phyloP scores from a whole-genome alignment of 1,284 basidiomycete genomes.

The Leccinum ponderosum region DNA sequence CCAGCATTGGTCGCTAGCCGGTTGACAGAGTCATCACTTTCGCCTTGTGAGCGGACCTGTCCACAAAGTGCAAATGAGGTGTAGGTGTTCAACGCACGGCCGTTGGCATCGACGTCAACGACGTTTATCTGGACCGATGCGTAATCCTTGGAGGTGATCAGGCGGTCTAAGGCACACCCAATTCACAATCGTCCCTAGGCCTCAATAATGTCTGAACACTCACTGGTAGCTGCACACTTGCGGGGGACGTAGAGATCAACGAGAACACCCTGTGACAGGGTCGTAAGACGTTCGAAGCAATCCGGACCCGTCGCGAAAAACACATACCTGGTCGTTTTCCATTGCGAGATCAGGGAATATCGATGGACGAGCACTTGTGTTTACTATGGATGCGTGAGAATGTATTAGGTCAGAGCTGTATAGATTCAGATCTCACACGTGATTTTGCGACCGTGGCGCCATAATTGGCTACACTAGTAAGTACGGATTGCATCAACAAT shows the following conservation, averaged over 20 bases:
- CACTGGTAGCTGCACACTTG: conserved; percentile 97
- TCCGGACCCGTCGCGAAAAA: background rate
- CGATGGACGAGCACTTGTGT: background rate
- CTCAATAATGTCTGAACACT: conserved; percentile 36
- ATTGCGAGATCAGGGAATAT: conserved; percentile 42
- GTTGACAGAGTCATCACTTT: conserved; percentile 97
- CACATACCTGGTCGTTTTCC: conserved; percentile 78
- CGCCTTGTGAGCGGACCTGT: conserved; percentile 91
- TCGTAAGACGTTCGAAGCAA: conserved; percentile 1
- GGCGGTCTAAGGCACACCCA: conserved; percentile 61
- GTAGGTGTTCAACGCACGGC: conserved; percentile 84
- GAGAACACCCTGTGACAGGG: conserved; percentile 78
- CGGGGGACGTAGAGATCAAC: conserved; percentile 99
- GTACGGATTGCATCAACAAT: conserved; percentile 8
- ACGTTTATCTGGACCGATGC: conserved; percentile 97
- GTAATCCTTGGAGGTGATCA: conserved; percentile 99
- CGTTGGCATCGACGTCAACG: conserved; percentile 92
- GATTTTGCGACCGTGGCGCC: background rate
- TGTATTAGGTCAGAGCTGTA: conserved; percentile 33
- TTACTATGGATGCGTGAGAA: conserved; percentile 26
- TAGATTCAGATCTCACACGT: conserved; percentile 9
- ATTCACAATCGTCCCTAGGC: conserved; percentile 5
- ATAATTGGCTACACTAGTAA: too few relatives aligned
- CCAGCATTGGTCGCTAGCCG: conserved; percentile 94
- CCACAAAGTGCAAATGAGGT: conserved; percentile 96